These are phyloP conservation scores for Batkoa obscura DNA, from an alignment of 371 early-diverging fungal species.

Conservation along the genomic window DNA sequence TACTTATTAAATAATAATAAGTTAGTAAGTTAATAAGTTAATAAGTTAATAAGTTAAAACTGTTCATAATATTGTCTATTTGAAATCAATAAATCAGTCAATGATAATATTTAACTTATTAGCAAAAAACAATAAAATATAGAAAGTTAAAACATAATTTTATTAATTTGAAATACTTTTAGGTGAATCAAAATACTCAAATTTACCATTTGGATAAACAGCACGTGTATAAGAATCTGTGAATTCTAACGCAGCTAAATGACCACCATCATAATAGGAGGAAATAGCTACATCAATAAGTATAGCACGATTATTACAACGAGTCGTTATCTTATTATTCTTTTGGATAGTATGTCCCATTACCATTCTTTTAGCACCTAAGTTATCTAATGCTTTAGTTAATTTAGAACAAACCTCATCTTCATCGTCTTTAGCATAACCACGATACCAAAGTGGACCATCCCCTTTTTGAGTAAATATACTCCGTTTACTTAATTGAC, in stretches of 20 bases:
- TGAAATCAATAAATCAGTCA: too few relatives aligned
- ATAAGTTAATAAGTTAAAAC: too few relatives aligned
- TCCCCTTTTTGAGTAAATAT: conserved; percentile 9
- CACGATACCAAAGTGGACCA: conserved; percentile 40
- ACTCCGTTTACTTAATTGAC: background rate
- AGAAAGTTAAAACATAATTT: too few relatives aligned
- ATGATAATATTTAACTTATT: too few relatives aligned
- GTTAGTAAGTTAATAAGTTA: too few relatives aligned
- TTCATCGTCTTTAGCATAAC: conserved; percentile 37
- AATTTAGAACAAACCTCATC: conserved; percentile 21
- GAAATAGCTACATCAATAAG: conserved; percentile 60
- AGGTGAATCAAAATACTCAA: too few relatives aligned
- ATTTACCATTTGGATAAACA: background rate
- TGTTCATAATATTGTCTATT: too few relatives aligned
- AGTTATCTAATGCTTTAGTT: conserved; percentile 20
- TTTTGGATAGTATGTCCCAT: conserved; percentile 54
- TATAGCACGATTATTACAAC: conserved; percentile 36
- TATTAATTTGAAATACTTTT: too few relatives aligned
- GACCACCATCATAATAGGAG: conserved; percentile 26
- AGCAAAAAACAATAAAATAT: too few relatives aligned
- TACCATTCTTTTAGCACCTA: conserved; percentile 47
- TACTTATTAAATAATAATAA: too few relatives aligned
- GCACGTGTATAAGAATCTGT: background rate
- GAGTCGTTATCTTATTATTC: conserved; percentile 32
- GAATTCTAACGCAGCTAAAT: conserved; percentile 9